A percentile compares a stretch with the other conserved stretches of the same genome.
These are phyloP conservation scores for Marchantia paleacea DNA, from an alignment of 225 moss, liverwort and hornwort genomes.

Conservation along the genomic window DNA sequence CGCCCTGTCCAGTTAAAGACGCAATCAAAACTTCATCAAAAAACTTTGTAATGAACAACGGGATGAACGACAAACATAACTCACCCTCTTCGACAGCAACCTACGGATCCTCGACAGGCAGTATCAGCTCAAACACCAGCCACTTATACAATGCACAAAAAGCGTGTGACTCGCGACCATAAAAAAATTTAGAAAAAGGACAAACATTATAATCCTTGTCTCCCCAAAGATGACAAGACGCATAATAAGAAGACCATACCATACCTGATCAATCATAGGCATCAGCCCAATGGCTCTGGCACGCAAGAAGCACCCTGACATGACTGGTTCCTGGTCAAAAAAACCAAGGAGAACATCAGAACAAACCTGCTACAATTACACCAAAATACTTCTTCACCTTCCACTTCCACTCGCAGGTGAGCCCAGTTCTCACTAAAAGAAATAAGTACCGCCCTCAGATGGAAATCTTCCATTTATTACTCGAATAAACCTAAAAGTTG, in stretches of 20 bases:
- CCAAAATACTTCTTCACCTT: not conserved
- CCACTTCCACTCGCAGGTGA: too few species aligned
- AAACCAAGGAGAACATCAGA: not conserved
- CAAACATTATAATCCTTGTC: not conserved
- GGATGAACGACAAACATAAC: not conserved
- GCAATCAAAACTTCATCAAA: not conserved
- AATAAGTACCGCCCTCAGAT: not conserved
- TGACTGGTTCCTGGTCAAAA: constrained; percentile 44
- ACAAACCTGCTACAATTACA: not conserved
- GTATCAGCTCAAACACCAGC: too few species aligned
- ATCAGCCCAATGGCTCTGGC: constrained; percentile 55
- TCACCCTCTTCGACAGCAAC: too few species aligned
- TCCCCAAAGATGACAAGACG: not conserved
- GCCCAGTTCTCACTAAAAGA: too few species aligned
- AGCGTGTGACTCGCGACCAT: too few species aligned
- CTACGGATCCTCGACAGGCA: too few species aligned
- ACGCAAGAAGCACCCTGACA: constrained; percentile 52
- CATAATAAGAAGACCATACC: not conserved
- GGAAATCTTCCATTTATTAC: not conserved
- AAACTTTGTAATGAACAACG: not conserved
- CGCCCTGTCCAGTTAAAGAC: constrained; percentile 32
- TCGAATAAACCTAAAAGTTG: not conserved
- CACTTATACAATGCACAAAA: too few species aligned
- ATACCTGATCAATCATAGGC: constrained; percentile 63
- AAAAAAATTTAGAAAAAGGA: not conserved